Evolutionary conservation across 1,284 basidiomycete species (phyloP), one percentile per base, ranked within the genome.

Genomic region (Puccinia triticina): DNA sequence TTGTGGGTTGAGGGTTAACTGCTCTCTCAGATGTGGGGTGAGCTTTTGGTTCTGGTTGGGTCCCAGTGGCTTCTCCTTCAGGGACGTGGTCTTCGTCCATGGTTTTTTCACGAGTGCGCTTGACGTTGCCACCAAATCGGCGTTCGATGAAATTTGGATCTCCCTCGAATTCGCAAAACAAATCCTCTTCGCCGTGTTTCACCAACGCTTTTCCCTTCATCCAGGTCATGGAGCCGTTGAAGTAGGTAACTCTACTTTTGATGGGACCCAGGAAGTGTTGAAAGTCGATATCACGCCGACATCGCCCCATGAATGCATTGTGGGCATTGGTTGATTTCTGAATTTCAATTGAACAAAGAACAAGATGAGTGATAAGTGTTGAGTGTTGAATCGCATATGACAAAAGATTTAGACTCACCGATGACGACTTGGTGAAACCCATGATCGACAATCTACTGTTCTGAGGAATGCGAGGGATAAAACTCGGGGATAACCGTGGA

Each of bases 61-160:
- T 64, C 37, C 29, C 50, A 23, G 1, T 61, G 12, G 57, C 3
- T 37, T 64, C 37, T 8, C 43, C 77, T 10, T 69, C 77, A 18
- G 46, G 26, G 50, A 50, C 37, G 53, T 34, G 34, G 23, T 79
- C 77, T 69, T 79, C 77, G 26, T 72, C 67, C 48, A 55, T 37
- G 5, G 66, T 34, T 55, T 79, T 79, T 40, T 79, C 77, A 71
- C 67, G 77, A 23, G 77, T 34, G n/a, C 77, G 46, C 61, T 79
- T 72, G 55, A 67, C 77, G 26, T 72, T 69, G 14, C 77, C 77
- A 59, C 77, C 77, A 29, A 79, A 79, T 72, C 77, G 77, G 46
- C 77, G 77, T 26, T 79, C 77, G 53, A 79, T 79, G 48, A 79
- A 59, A 12, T 79, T 37, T 21, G 77, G 77, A 69, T 79, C 77